These are phyloP conservation scores for Colletotrichum lentis DNA, from an alignment of 2,329 filamentous ascomycete genomes.

Conservation along the genomic window DNA sequence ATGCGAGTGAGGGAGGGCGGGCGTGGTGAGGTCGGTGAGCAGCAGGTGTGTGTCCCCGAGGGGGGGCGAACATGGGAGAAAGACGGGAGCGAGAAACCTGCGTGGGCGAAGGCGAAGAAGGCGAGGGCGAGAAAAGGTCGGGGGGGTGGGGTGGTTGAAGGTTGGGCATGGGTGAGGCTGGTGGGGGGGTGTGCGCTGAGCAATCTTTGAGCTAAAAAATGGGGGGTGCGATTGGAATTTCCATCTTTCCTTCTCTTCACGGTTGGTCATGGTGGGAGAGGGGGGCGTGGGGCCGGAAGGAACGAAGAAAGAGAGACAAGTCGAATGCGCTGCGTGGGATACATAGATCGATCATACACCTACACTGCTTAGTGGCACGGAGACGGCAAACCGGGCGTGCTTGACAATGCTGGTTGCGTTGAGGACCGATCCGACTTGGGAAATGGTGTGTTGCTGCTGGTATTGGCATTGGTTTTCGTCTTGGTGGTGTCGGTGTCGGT, in stretches of 20 bases:
- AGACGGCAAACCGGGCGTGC: slow-evolving; percentile 32
- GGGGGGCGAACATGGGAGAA: neutral
- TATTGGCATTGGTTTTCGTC: too few relatives aligned
- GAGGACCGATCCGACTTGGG: slow-evolving; percentile 13
- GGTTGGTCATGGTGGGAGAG: neutral
- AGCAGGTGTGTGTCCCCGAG: slow-evolving; percentile 6
- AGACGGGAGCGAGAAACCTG: too few relatives aligned
- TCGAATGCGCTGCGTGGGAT: slow-evolving; percentile 28
- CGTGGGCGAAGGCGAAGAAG: slow-evolving; percentile 5
- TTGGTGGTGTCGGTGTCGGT: neutral
- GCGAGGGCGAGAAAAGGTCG: slow-evolving; percentile 12
- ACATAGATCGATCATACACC: too few relatives aligned
- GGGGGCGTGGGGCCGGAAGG: slow-evolving; percentile 13
- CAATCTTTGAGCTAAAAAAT: neutral
- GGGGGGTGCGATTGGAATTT: neutral
- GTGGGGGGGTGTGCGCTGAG: neutral
- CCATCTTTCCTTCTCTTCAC: neutral
- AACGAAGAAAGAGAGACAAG: slow-evolving; percentile 2
- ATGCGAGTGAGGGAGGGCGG: neutral
- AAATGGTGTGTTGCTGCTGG: too few relatives aligned
- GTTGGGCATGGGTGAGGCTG: neutral
- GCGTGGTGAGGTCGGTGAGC: neutral
- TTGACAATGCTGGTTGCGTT: slow-evolving; percentile 33
- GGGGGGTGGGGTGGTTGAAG: slow-evolving; percentile 26
- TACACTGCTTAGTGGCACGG: slow-evolving; percentile 22